Conservation (phyloP, 257 asterid species). For the Solanum verrucosum region DNA sequence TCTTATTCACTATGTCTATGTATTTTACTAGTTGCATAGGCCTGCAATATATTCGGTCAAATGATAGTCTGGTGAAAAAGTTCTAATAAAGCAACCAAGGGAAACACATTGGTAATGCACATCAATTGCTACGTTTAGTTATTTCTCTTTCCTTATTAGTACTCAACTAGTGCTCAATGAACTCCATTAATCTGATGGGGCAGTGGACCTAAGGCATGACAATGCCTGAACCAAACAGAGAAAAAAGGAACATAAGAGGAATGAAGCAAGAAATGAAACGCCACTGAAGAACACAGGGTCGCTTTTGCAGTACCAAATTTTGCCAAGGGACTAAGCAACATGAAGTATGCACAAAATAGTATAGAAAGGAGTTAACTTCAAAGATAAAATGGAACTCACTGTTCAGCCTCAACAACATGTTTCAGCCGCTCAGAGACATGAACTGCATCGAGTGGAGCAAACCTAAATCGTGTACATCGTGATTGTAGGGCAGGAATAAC, state of each 20-base stretch:
- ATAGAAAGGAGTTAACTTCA: neutral
- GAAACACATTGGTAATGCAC: neutral
- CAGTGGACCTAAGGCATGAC: neutral
- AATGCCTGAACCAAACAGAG: neutral
- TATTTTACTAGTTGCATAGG: neutral
- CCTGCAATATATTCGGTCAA: neutral
- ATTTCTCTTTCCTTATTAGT: neutral
- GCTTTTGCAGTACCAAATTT: neutral
- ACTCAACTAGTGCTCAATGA: neutral
- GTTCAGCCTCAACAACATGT: slow-evolving; percentile 73
- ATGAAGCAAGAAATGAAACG: neutral
- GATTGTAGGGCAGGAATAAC: slow-evolving; percentile 92
- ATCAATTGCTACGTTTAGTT: neutral
- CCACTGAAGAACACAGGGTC: neutral
- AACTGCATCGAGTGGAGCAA: slow-evolving; percentile 89
- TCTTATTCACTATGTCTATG: neutral
- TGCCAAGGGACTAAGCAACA: neutral
- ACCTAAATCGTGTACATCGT: slow-evolving; percentile 95
- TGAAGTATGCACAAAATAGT: neutral
- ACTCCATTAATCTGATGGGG: neutral
- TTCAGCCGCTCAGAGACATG: slow-evolving; percentile 77
- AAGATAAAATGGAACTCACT: slow-evolving; percentile 32
- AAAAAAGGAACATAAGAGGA: neutral
- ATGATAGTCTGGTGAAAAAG: neutral
- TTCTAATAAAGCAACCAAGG: neutral